Conservation (phyloP, 2,329 filamentous ascomycete genomes). For the Talaromyces verruculosus region DNA sequence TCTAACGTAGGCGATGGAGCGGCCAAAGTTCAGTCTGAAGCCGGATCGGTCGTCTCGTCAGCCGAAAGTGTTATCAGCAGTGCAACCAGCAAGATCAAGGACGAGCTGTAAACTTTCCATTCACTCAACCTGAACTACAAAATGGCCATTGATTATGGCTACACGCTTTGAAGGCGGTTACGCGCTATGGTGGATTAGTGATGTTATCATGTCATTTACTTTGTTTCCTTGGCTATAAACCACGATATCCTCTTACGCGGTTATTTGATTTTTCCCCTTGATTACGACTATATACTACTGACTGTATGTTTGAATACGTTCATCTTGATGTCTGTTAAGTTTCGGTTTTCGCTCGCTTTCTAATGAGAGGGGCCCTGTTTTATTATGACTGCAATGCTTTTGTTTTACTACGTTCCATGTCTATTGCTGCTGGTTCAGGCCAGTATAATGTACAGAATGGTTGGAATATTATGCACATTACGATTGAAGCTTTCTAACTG, state of each 20-base stretch:
- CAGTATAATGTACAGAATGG: conserved; percentile 12
- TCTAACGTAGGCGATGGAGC: conserved; percentile 36
- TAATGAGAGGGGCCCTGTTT: background rate
- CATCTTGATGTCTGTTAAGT: conserved; percentile 9
- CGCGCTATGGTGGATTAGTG: background rate
- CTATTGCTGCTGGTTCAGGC: background rate
- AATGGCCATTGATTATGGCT: background rate
- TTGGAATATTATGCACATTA: conserved; percentile 3
- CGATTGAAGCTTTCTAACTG: background rate
- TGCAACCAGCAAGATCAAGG: conserved; percentile 49
- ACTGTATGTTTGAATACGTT: background rate
- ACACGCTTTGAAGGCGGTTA: conserved; percentile 21
- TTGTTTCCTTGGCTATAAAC: conserved; percentile 24
- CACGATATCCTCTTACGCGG: conserved; percentile 29
- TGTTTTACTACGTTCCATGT: background rate
- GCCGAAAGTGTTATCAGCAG: conserved; percentile 49
- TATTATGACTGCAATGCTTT: conserved; percentile 15
- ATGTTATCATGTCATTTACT: conserved; percentile 18
- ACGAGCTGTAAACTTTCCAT: conserved; percentile 49
- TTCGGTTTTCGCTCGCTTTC: background rate
- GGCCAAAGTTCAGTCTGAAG: conserved; percentile 37
- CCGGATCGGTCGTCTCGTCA: conserved; percentile 40
- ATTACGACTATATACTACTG: background rate
- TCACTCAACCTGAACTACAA: background rate
- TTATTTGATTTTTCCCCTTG: conserved; percentile 21